Base-by-base conservation (phyloP, 805 yeast species). In the Yarrowia keelungensis region DNA sequence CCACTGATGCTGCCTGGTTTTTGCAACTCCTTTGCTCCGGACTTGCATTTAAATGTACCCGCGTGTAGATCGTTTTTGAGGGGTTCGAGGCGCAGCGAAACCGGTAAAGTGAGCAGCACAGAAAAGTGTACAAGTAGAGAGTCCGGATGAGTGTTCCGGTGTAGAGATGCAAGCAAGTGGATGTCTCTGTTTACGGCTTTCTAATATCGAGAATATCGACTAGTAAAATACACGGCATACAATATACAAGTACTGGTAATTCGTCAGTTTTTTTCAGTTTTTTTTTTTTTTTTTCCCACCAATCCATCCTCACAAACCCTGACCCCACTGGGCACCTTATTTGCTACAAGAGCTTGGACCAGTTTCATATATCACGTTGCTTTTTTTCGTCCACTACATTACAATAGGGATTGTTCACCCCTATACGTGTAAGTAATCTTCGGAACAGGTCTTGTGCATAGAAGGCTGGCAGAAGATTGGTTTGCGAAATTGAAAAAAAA, bases 381-480 rank as follows among this genome's bases (percentile, higher is more conserved):
- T 53, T 53, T 53, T 53, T 53, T 15, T 8, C 5, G n/a, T 15
- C 59, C 3, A 38, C 59, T 53, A 53, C 59, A 53, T 53, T 53
- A 53, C 59, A 53, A 53, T 53, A 19, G 45, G 35, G 32, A 53
- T 53, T 53, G 59, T 53, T 53, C 59, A 39, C 14, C 0, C 19
- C 45, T 53, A 38, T 38, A 53, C 59, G 59, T 38, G 45, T 53
- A 36, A 38, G 58, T 53, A 38, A 16, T 19, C 36, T 53, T 53
- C 59, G 45, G 45, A 53, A 53, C 45, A 53, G 59, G 59, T 53
- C 45, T 39, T 53, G 59, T 53, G 59, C 59, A 53, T 53, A 22
- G 59, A 53, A 53, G 59, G 59, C 59, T 22, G 35, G 35, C n/a
- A 35, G 59, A 39, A 53, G 56, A n/a, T 26, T 38, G 14, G 26